Conservation (phyloP, 805 yeast genomes). For the Lipomyces sp. region DNA sequence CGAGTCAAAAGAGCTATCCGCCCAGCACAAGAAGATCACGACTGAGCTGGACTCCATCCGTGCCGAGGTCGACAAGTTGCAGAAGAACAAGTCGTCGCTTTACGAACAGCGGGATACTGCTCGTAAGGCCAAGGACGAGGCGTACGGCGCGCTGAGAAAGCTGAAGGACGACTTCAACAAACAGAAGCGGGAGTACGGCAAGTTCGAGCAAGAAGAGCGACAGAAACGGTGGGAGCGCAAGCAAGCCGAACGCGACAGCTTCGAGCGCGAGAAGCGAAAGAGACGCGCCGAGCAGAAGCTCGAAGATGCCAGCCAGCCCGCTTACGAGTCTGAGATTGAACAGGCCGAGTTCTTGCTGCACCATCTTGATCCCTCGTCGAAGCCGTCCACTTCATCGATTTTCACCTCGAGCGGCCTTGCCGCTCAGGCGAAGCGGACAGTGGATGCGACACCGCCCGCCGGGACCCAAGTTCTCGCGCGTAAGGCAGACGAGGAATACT, state of each 20-base stretch:
- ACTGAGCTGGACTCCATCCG: slow-evolving; percentile 66
- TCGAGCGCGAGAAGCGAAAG: slow-evolving; percentile 44
- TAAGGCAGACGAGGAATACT: slow-evolving; percentile 57
- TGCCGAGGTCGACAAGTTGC: slow-evolving; percentile 54
- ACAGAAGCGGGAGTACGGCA: slow-evolving; percentile 62
- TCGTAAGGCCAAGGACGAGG: slow-evolving; percentile 63
- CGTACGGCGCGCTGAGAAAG: slow-evolving; percentile 59
- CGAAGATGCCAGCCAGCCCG: slow-evolving; percentile 71
- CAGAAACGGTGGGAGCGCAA: slow-evolving; percentile 54
- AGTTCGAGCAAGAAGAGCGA: slow-evolving; percentile 65
- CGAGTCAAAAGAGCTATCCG: slow-evolving; percentile 62
- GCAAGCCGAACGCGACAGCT: slow-evolving; percentile 55
- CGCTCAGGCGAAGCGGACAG: slow-evolving; percentile 28
- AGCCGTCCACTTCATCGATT: slow-evolving; percentile 40
- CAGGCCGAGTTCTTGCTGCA: slow-evolving; percentile 68
- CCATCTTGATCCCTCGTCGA: slow-evolving; percentile 76
- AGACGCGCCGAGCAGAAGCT: slow-evolving; percentile 67
- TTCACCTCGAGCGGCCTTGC: slow-evolving; percentile 10
- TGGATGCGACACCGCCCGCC: slow-evolving; percentile 33
- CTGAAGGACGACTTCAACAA: slow-evolving; percentile 71
- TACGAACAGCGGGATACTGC: slow-evolving; percentile 64
- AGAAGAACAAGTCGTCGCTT: slow-evolving; percentile 63
- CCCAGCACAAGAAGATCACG: slow-evolving; percentile 64
- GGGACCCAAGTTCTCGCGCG: slow-evolving; percentile 59
- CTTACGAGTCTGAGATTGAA: slow-evolving; percentile 74